Evolutionary conservation across 2,329 filamentous ascomycete species (phyloP).

Genomic region (Ophiostoma ips): DNA sequence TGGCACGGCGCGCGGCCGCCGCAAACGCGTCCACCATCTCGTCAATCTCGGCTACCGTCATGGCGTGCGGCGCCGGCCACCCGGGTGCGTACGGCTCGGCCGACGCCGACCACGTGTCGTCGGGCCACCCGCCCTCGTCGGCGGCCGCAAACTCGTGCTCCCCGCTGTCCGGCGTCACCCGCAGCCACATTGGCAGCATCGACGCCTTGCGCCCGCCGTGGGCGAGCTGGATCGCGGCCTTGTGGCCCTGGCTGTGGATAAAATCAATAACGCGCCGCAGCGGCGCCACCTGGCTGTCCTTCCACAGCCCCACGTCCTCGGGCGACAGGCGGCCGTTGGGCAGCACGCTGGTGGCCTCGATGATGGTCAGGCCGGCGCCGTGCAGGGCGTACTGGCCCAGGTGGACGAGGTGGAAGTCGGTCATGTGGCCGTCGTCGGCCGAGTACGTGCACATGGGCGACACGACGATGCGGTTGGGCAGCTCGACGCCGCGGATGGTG

Average conservation of each 20-base stretch:
- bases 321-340: constrained; percentile 73
- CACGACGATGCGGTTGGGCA: constrained; percentile 44
- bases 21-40: constrained; percentile 48
- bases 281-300: constrained; percentile 65
- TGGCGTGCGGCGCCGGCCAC: constrained; percentile 48
- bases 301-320: constrained; percentile 68
- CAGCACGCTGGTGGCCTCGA: constrained; percentile 66
- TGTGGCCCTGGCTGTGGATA: constrained; percentile 62
- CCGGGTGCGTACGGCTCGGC: constrained; percentile 44
- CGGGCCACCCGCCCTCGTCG: constrained; percentile 41
- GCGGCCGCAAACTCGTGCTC: constrained; percentile 38
- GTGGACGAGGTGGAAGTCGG: constrained; percentile 71
- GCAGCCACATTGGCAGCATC: constrained; percentile 46
- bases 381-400: constrained; percentile 64
- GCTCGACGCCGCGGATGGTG: constrained; percentile 35
- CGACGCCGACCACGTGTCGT: constrained; percentile 38
- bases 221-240: constrained; percentile 65
- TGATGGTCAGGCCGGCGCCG: constrained; percentile 58
- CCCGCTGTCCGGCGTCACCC: constrained; percentile 37
- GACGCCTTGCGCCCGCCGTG: constrained; percentile 65
- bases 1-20: constrained; percentile 41
- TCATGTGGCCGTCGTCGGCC: constrained; percentile 51
- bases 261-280: constrained; percentile 62
- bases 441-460: constrained; percentile 50
- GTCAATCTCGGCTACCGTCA: constrained; percentile 56